Percentiles rank a stretch among this genome's conserved stretches.
phyloP scores from a whole-genome alignment of 306 rosid species.

The Prunus mira region DNA sequence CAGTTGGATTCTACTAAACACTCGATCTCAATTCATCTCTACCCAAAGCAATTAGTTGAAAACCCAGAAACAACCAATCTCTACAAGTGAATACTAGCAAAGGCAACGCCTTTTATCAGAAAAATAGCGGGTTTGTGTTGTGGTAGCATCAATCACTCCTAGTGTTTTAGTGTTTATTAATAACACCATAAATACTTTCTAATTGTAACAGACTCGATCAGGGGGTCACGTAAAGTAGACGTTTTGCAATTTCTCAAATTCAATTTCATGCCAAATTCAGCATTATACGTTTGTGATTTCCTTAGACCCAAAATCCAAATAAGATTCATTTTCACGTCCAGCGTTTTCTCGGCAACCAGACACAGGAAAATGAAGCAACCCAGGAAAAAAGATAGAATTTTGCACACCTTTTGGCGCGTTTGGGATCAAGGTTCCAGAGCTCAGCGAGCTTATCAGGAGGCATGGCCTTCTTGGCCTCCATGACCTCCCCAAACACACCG shows the following conservation, averaged over 20 bases:
- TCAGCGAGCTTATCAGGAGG: conserved; percentile 99
- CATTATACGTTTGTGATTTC: neutral
- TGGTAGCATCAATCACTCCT: neutral
- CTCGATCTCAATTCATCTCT: neutral
- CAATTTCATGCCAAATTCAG: neutral
- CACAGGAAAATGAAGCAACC: neutral
- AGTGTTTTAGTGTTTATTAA: neutral
- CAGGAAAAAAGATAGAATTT: conserved; percentile 11
- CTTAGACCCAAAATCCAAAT: neutral
- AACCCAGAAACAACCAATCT: neutral
- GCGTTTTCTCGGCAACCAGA: conserved; percentile 7
- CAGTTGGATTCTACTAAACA: neutral
- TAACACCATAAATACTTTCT: neutral
- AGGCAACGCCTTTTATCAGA: neutral
- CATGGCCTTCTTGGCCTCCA: conserved; percentile 99
- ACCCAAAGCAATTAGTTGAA: neutral
- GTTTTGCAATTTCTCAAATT: neutral
- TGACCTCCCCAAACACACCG: conserved; percentile 74
- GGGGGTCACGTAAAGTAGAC: neutral
- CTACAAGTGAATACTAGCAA: neutral
- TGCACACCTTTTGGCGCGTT: conserved; percentile 92
- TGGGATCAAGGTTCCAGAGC: conserved; percentile 95
- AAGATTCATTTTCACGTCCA: neutral
- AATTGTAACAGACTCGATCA: neutral
- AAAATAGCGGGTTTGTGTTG: neutral